Conservation (phyloP, 2,329 filamentous ascomycete genomes). For the Myriosclerotinia scirpicola region DNA sequence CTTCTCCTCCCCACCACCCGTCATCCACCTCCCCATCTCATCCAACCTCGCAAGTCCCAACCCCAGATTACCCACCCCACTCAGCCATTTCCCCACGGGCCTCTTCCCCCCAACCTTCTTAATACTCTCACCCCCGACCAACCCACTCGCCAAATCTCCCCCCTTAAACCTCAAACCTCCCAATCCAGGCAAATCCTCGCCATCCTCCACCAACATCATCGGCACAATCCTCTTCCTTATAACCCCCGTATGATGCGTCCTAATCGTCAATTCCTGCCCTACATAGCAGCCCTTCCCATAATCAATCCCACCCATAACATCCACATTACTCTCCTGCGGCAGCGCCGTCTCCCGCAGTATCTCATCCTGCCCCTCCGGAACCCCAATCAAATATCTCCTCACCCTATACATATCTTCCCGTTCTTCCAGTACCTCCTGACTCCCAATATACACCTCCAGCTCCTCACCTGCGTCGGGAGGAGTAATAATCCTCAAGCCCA, state of each 20-base stretch:
- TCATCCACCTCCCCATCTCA: constrained; percentile 78
- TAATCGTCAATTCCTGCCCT: constrained; percentile 93
- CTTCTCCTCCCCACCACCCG: constrained; percentile 57
- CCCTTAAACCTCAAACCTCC: constrained; percentile 51
- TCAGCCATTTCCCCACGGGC: constrained; percentile 77
- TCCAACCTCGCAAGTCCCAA: constrained; percentile 84
- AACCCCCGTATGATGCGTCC: constrained; percentile 90
- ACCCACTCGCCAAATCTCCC: constrained; percentile 49
- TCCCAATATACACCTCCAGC: constrained; percentile 41
- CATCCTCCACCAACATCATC: constrained; percentile 64
- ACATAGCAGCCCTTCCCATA: constrained; percentile 97
- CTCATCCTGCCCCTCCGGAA: constrained; percentile 83
- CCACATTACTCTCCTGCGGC: constrained; percentile 87
- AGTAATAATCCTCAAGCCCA: constrained; percentile 54
- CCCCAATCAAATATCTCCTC: constrained; percentile 74
- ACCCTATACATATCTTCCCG: constrained; percentile 14
- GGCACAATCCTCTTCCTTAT: constrained; percentile 89
- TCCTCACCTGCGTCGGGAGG: constrained; percentile 40
- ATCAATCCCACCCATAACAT: constrained; percentile 81
- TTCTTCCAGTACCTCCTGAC: constrained; percentile 24
- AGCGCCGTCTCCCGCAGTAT: constrained; percentile 69
- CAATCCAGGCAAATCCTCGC: constrained; percentile 43
- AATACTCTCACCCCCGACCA: constrained; percentile 37
- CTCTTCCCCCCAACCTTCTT: constrained; percentile 49
- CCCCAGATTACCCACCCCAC: constrained; percentile 79